Base-by-base conservation (phyloP, 805 yeast genomes). In the Pichia membranifaciens region DNA sequence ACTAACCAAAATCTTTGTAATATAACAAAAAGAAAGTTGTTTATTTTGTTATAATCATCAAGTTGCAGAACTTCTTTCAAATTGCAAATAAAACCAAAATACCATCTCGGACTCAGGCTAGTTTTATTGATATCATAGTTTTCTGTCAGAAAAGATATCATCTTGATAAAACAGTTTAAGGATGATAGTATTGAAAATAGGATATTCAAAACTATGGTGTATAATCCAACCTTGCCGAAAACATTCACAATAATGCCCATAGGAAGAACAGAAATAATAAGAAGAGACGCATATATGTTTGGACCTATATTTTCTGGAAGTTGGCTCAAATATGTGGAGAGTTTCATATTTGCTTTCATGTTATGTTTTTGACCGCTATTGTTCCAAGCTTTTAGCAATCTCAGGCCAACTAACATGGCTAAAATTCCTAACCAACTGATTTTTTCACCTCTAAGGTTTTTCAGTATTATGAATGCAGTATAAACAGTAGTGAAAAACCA, bases 331-430 rank as follows among this genome's bases (percentile, higher is more conserved):
- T 67, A 67, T 1, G 72, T 60, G 0, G 78, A 69, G 4, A 84
- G 54, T 36, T 79, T 79, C 41, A 70, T 62, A 17, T 73, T 73
- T 15, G 76, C 72, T 38, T 72, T 67, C n/a, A 65, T 41, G 45
- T 69, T 70, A 59, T 75, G 82, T 54, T 93, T 93, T 58, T 90
- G 97, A 1, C 98, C 98, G 44, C 91, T 80, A 54, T 83, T 84
- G 58, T 84, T 86, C 96, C 96, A 93, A 1, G 87, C 83, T 47
- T 93, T 73, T 20, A 89, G 61, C 0, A 82, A 8, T 48, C 97
- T 73, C 9, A 83, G 50, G 3, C 78, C 61, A 0, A 65, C 17
- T 5, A 71, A 50, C 20, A 67, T 28, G 10, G 51, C 18, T 1
- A 48, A 1, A 13, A 53, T 51, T 52, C 62, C 54, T 18, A 53